Evolutionary conservation across 352 stramenopile genomes (phyloP), one percentile per base, ranked within the genome.

Genomic region (Paralagenidium karlingii): DNA sequence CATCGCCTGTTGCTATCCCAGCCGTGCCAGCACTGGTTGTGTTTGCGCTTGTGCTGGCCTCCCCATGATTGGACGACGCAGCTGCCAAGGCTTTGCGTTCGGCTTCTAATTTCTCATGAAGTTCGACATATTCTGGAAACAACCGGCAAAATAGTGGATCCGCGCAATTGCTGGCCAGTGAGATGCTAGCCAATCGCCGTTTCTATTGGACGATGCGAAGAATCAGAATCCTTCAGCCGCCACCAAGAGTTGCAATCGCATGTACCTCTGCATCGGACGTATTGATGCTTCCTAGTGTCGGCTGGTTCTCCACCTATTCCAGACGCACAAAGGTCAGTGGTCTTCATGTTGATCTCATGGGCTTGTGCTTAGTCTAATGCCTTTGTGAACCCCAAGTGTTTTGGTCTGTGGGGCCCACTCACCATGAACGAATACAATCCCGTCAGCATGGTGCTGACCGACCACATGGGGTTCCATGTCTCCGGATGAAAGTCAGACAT

Each of bases 381-480:
- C n/a, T n/a, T n/a, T n/a, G n/a, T n/a, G n/a, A n/a, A n/a, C n/a
- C n/a, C n/a, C n/a, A 9, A 40, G 60, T 56, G 13, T 53, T 41
- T n/a, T 51, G 57, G 10, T 45, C 49, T 6, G 20, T 40, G 36
- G 29, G 19, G 27, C 8, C 12, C 11, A 52, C 57, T 21, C 26
- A 86, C 71, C 84, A 96, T 96, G 56, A 98, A 98, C 3, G 85
- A 97, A 51, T 96, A 95, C 11, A 98, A 58, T 0, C 93, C 93
- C 33, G 83, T 96, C 42, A 98, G 67, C 53, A 98, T 97, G 28
- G 89, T 96, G 45, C 69, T 89, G 24, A 97, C 85, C 24, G 70
- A 93, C 91, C 91, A 97, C 82, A 97, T 96, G 16, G 93, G 93
- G 59, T 97, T 97, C 93, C 93, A 97, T 11, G 77, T 94, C 58